Evolutionary conservation across 768 basidiomycete genomes (phyloP).

Genomic region (Imleria badia): DNA sequence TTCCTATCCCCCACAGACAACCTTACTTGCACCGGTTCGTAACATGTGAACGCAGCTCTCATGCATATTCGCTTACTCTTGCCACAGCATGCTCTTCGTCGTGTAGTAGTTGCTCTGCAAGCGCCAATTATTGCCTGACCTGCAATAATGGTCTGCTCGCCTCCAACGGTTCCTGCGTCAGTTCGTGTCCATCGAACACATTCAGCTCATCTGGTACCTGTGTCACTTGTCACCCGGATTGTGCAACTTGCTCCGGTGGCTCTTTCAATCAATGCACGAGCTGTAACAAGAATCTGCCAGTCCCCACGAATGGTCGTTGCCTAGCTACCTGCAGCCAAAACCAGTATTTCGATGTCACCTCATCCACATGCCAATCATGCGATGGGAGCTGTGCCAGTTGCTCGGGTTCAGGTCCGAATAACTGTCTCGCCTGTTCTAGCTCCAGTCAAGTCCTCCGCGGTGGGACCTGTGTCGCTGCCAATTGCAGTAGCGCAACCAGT

Average conservation of each 20-base stretch:
- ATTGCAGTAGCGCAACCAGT: constrained; percentile 53
- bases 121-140: constrained; percentile 68
- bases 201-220: constrained; percentile 69
- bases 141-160: constrained; percentile 69
- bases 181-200: constrained; percentile 70
- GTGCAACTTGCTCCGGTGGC: constrained; percentile 76
- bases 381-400: constrained; percentile 80
- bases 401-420: constrained; percentile 60
- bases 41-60: background rate
- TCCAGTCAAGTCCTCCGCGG: constrained; percentile 56
- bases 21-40: constrained; percentile 70
- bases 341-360: constrained; percentile 70
- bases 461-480: constrained; percentile 64
- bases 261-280: constrained; percentile 77
- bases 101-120: constrained; percentile 70
- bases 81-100: constrained; percentile 63
- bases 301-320: constrained; percentile 74
- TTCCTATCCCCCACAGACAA: constrained; percentile 74
- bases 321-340: constrained; percentile 71
- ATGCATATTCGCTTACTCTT: constrained; percentile 8
- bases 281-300: constrained; percentile 66
- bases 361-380: constrained; percentile 66
- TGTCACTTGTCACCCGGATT: constrained; percentile 81
- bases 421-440: constrained; percentile 74
- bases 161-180: constrained; percentile 69